A percentile compares a stretch with the other conserved stretches of the same genome.
Evolutionary conservation across 371 early-diverging fungal genomes (phyloP).

Genomic region (Vairimorpha ceranae): DNA sequence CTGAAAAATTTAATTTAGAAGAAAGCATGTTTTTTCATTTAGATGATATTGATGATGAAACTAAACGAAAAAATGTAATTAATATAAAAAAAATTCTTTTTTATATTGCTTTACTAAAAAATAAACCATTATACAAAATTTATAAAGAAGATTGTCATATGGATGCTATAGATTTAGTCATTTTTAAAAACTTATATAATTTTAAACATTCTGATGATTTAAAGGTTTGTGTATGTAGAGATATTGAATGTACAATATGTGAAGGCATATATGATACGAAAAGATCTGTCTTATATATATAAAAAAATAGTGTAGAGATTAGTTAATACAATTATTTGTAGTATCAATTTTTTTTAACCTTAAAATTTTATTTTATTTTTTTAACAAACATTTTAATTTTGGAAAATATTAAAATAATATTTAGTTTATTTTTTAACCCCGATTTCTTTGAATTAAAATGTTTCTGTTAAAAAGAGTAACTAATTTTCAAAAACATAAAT

Average conservation of each 20-base stretch:
- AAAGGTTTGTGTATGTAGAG: constrained; percentile 5
- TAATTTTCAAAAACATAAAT: not conserved
- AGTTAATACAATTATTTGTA: no score
- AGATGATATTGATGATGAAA: not conserved
- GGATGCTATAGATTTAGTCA: not conserved
- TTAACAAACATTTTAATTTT: not conserved
- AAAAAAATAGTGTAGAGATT: no score
- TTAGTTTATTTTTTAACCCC: no score
- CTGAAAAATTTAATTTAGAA: not conserved
- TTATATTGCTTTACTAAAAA: not conserved
- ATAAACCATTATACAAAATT: not conserved
- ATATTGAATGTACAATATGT: not conserved
- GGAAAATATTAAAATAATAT: not conserved
- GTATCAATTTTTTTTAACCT: no score
- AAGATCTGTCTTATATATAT: not conserved
- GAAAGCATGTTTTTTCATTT: not conserved
- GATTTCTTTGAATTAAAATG: not conserved
- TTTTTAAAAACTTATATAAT: not conserved
- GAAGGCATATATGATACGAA: not conserved
- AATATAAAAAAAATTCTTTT: not conserved
- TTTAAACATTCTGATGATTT: not conserved
- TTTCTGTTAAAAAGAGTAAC: not conserved
- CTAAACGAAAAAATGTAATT: not conserved
- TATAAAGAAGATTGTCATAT: not conserved
- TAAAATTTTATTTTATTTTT: no score